These are phyloP conservation scores for Solanum corneliomulleri DNA, from an alignment of 257 asterid genomes.

Conservation along the genomic window DNA sequence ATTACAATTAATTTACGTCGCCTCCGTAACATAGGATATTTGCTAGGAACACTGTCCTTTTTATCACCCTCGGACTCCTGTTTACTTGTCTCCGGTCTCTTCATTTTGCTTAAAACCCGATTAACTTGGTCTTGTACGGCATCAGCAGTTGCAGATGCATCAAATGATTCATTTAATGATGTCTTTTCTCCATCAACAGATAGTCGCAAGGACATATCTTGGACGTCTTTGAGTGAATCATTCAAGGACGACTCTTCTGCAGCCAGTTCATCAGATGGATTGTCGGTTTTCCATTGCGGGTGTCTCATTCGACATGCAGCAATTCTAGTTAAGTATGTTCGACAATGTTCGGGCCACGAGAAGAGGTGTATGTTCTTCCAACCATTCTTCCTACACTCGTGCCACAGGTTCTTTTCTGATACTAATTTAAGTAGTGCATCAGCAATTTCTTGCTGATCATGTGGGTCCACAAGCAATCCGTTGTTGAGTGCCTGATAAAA, in stretches of 20 bases:
- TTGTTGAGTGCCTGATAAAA: constrained; percentile 51
- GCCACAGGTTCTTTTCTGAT: constrained; percentile 71
- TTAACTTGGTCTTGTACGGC: constrained; percentile 51
- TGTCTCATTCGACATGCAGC: constrained; percentile 87
- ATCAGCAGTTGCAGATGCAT: constrained; percentile 21
- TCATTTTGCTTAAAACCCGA: constrained; percentile 56
- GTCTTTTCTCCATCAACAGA: constrained; percentile 75
- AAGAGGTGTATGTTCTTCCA: constrained; percentile 71
- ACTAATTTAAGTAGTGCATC: constrained; percentile 71
- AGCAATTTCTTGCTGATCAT: constrained; percentile 53
- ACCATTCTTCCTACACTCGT: constrained; percentile 63
- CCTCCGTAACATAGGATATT: constrained; percentile 61
- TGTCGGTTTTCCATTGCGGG: constrained; percentile 83
- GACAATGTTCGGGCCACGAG: constrained; percentile 88
- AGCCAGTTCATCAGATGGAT: constrained; percentile 45
- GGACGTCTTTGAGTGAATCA: constrained; percentile 70
- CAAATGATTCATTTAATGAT: constrained; percentile 45
- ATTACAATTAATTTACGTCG: constrained; percentile 49
- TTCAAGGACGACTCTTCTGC: constrained; percentile 64
- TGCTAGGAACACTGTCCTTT: constrained; percentile 36
- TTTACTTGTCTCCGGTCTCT: constrained; percentile 27
- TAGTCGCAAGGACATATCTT: constrained; percentile 62
- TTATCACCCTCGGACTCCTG: constrained; percentile 24
- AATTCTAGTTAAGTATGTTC: constrained; percentile 59
- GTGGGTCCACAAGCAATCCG: constrained; percentile 79